A percentile compares a stretch with the other conserved stretches of the same genome.
Conservation (phyloP, 768 basidiomycete genomes). For the Coprinopsis cinerea region DNA sequence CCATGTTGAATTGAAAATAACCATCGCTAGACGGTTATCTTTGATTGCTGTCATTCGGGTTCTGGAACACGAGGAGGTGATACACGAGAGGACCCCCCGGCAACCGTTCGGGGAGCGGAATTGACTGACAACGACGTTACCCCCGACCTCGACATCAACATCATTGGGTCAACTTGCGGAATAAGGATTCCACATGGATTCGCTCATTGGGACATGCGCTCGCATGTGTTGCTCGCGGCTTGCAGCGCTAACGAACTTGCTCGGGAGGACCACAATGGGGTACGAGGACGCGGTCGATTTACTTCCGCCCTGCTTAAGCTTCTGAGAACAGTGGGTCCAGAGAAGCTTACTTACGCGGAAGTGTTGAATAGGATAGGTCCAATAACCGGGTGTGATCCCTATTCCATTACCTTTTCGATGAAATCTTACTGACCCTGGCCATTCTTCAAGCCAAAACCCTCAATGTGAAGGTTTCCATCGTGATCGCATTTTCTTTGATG, state of each 20-base stretch:
- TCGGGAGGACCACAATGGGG: not conserved
- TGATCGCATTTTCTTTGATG: constrained; percentile 6
- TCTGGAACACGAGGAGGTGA: constrained; percentile 23
- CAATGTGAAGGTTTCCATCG: constrained; percentile 13
- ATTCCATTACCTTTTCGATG: not conserved
- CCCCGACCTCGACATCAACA: constrained; percentile 19
- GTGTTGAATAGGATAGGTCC: constrained; percentile 26
- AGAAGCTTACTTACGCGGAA: constrained; percentile 25
- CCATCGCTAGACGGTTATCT: constrained; percentile 32
- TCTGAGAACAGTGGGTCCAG: constrained; percentile 17
- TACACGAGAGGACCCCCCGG: not conserved
- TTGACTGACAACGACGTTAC: constrained; percentile 9
- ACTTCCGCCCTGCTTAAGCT: constrained; percentile 24
- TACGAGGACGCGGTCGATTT: constrained; percentile 21
- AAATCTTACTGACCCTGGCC: not conserved
- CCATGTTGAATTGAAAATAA: not conserved
- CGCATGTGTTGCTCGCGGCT: constrained; percentile 38
- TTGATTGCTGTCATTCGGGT: constrained; percentile 41
- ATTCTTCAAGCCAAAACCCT: constrained; percentile 14
- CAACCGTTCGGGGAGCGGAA: not conserved
- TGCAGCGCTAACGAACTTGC: constrained; percentile 33
- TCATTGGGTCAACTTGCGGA: constrained; percentile 17
- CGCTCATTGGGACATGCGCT: constrained; percentile 21
- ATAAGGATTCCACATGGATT: constrained; percentile 16
- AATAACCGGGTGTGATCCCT: constrained; percentile 19